These are phyloP conservation scores for Biscutella laevigata DNA, from an alignment of 441 rosid genomes.

Conservation along the genomic window DNA sequence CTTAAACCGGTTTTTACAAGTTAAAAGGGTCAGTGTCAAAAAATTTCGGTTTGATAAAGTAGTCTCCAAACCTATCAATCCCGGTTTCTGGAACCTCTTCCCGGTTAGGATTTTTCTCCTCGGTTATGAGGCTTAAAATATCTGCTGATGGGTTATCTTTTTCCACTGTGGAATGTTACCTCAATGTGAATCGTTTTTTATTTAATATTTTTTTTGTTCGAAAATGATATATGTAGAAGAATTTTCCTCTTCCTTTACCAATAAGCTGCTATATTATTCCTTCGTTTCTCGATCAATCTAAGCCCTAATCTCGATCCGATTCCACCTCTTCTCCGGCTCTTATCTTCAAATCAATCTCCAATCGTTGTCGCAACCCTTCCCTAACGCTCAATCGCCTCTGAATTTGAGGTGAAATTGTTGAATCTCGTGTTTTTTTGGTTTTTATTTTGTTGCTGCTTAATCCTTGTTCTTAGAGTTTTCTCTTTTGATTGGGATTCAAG, in stretches of 20 bases:
- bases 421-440: not conserved
- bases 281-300: conserved; percentile 3
- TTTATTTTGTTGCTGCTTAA: not conserved
- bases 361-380: not conserved
- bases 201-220: no score
- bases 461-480: not conserved
- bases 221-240: not conserved
- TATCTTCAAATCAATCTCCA: not conserved
- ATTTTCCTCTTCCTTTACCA: not conserved
- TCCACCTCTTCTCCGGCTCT: not conserved
- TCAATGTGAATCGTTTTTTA: no score
- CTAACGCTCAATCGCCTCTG: conserved; percentile 4
- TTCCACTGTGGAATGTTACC: no score
- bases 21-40: no score
- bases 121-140: no score
- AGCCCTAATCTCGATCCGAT: conserved; percentile 8
- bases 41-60: no score
- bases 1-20: no score
- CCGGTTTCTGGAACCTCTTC: no score
- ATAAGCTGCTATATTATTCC: not conserved
- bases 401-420: conserved; percentile 12
- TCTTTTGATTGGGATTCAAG: conserved; percentile 8
- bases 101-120: no score
- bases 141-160: no score
- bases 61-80: no score